These are phyloP conservation scores for Litchi chinensis DNA, from an alignment of 345 rosid species.

Conservation along the genomic window DNA sequence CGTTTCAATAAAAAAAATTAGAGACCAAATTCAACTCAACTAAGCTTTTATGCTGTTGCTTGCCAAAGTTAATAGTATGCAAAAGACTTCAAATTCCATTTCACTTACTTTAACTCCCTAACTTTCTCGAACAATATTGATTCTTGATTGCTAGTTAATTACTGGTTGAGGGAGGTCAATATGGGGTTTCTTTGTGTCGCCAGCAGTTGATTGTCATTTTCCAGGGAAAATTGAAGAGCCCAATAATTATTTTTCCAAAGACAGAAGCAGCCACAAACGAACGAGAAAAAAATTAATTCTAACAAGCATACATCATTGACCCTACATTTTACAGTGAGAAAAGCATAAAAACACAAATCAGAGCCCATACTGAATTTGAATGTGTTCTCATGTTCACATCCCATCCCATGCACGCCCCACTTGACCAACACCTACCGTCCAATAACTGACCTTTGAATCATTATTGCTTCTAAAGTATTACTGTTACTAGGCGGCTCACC, in stretches of 20 bases:
- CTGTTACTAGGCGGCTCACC: not conserved
- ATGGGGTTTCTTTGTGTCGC: not conserved
- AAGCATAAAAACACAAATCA: not conserved
- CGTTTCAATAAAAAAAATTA: not conserved
- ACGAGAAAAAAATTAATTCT: slow-evolving; percentile 2
- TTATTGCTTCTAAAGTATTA: not conserved
- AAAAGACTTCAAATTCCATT: not conserved
- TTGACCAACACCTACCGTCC: slow-evolving; percentile 11
- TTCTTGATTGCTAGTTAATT: not conserved
- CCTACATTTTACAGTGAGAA: not conserved
- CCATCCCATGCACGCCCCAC: not conserved
- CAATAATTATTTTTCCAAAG: not conserved
- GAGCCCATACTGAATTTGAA: too few relatives aligned
- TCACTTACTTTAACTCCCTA: not conserved
- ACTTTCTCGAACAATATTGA: not conserved
- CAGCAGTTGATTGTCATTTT: not conserved
- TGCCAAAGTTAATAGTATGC: too few relatives aligned
- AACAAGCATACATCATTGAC: not conserved
- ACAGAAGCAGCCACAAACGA: not conserved
- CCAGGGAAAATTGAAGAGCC: not conserved
- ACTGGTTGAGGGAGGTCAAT: not conserved
- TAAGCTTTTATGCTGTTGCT: not conserved
- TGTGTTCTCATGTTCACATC: too few relatives aligned
- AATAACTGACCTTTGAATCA: not conserved
- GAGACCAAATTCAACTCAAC: not conserved